phyloP scores from a whole-genome alignment of 108 stramenopile species.

The Cyclostephanos invisitatus region DNA sequence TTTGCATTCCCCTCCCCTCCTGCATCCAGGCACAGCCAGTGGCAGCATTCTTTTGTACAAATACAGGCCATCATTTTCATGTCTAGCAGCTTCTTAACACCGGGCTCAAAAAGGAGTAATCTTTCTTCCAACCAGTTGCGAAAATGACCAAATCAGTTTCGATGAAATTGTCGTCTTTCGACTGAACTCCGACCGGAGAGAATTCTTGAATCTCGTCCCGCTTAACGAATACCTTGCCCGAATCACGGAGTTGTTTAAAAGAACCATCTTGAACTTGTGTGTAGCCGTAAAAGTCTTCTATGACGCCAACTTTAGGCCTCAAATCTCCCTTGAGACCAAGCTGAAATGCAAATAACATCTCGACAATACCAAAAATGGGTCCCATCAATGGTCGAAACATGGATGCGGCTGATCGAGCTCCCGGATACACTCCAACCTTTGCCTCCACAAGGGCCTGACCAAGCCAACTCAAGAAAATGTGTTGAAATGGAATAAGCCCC shows the following conservation, averaged over 20 bases:
- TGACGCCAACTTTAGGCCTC: conserved; percentile 9
- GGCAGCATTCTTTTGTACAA: conserved; percentile 30
- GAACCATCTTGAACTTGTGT: conserved; percentile 21
- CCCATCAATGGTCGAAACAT: conserved; percentile 15
- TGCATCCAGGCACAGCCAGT: conserved; percentile 37
- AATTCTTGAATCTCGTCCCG: conserved; percentile 18
- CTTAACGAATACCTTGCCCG: conserved; percentile 24
- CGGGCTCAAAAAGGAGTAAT: conserved; percentile 40
- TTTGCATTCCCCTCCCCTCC: too few species aligned
- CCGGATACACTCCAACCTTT: conserved; percentile 21
- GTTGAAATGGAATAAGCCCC: conserved; percentile 40
- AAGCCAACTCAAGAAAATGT: conserved; percentile 30
- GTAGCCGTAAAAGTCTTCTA: conserved; percentile 43
- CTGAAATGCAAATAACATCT: conserved; percentile 39
- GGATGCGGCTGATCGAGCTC: conserved; percentile 4
- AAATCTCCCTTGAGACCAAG: background rate
- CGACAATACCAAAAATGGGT: conserved; percentile 32
- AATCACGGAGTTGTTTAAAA: conserved; percentile 20
- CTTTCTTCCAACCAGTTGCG: conserved; percentile 39
- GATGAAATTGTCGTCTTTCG: conserved; percentile 12
- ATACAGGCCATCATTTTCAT: conserved; percentile 37
- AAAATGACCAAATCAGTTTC: conserved; percentile 31
- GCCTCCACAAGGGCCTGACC: conserved; percentile 25
- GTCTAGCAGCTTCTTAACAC: conserved; percentile 4
- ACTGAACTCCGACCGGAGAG: background rate